phyloP scores from a whole-genome alignment of 768 basidiomycete genomes.

The Mycena metata region DNA sequence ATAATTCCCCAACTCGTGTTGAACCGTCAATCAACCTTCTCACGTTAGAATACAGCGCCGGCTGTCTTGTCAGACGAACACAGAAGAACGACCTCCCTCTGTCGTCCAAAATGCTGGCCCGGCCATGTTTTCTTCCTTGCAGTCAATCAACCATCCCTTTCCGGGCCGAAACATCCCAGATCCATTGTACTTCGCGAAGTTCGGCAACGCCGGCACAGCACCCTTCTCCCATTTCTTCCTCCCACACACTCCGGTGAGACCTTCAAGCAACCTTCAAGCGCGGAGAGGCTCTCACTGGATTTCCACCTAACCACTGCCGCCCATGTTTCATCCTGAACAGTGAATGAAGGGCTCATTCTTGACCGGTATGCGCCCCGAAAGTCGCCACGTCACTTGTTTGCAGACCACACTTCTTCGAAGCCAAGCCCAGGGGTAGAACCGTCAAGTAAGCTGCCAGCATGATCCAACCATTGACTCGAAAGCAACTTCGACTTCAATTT shows the following conservation, averaged over 20 bases:
- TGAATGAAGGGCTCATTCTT: not conserved
- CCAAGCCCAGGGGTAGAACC: constrained; percentile 2
- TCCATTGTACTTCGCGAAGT: not conserved
- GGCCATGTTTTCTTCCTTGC: not conserved
- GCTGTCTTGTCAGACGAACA: too few species aligned
- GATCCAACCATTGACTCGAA: not conserved
- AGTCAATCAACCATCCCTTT: not conserved
- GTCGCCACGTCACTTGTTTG: not conserved
- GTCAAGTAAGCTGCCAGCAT: not conserved
- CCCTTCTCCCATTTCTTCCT: not conserved
- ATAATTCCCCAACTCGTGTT: too few species aligned
- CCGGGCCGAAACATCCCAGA: not conserved
- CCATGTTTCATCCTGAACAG: not conserved
- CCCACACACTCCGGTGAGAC: not conserved
- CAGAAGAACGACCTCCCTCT: too few species aligned
- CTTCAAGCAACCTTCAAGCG: not conserved
- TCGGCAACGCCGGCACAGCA: not conserved
- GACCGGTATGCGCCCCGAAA: not conserved
- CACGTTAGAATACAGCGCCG: too few species aligned
- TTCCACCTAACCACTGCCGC: not conserved
- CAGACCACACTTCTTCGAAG: not conserved
- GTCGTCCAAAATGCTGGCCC: too few species aligned
- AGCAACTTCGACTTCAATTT: not conserved
- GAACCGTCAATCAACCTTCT: too few species aligned
- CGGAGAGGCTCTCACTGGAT: not conserved